Evolutionary conservation across 2,329 filamentous ascomycete genomes (phyloP).

Genomic region (Neonectria hederae): DNA sequence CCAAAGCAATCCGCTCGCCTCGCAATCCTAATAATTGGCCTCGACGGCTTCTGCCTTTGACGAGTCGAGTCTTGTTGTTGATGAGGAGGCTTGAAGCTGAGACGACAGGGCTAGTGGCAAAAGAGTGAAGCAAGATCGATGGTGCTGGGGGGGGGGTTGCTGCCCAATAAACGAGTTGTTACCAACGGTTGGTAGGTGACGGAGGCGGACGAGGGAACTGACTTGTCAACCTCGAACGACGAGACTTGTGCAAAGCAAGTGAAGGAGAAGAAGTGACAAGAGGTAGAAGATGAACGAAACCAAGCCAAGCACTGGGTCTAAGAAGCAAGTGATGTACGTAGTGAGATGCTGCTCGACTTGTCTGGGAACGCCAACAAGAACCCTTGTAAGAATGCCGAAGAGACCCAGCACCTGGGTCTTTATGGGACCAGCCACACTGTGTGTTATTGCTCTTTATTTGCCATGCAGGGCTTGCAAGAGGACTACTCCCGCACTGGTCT

Average conservation of each 20-base stretch:
- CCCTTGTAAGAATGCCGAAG: conserved; percentile 32
- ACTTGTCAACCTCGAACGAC: conserved; percentile 26
- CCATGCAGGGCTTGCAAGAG: conserved; percentile 35
- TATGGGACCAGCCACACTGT: conserved; percentile 39
- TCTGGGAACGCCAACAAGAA: conserved; percentile 33
- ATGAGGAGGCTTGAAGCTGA: conserved; percentile 24
- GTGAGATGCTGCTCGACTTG: conserved; percentile 31
- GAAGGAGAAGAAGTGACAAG: conserved; percentile 29
- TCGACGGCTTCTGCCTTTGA: conserved; percentile 27
- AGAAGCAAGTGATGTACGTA: conserved; percentile 35
- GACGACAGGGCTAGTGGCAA: conserved; percentile 25
- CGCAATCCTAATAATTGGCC: conserved; percentile 36
- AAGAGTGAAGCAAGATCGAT: conserved; percentile 19
- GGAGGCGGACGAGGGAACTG: conserved; percentile 19
- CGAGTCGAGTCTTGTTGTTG: conserved; percentile 21
- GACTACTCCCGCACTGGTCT: conserved; percentile 33
- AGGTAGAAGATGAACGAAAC: conserved; percentile 33
- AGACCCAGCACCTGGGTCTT: conserved; percentile 33
- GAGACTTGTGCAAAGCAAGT: conserved; percentile 28
- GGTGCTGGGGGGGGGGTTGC: conserved; percentile 16
- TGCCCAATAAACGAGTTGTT: conserved; percentile 23
- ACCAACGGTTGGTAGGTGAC: conserved; percentile 21
- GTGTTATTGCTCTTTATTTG: conserved; percentile 39
- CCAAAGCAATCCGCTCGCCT: conserved; percentile 36
- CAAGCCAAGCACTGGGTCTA: conserved; percentile 27